Evolutionary conservation across 768 basidiomycete species (phyloP), one percentile per base, ranked within the genome.

Genomic region (Amyloporia xantha): DNA sequence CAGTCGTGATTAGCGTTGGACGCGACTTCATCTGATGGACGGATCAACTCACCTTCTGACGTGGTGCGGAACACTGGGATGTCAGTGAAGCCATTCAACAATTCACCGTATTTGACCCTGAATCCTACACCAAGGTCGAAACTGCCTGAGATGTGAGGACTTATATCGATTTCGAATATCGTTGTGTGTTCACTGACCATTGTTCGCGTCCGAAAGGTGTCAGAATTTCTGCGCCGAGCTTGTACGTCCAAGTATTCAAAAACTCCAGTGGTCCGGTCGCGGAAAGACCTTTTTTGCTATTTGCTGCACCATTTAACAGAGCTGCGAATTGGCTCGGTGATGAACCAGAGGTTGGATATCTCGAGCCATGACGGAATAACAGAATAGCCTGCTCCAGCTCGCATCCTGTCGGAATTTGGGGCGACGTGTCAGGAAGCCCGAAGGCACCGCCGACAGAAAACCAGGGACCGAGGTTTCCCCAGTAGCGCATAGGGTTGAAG

Each of bases 31-130:
- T 19, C 6, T 25, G 11, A 20, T 6, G 10, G 3, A 17, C 3
- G 33, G 28, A 21, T 11, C 12, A 15, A 33, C 53, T 24, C 39
- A 64, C 70, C 69, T 64, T 74, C 65, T 4, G 66, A 68, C 15
- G 71, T 72, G 0, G 71, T 77, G 6, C 76, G 64, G 59, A 75
- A 77, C 11, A 78, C 76, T n/a, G 75, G 76, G 0, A 76, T 59
- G 19, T 68, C 62, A 5, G 50, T 68, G 60, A 67, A 75, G 62
- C 49, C 67, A 54, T 62, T 68, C 12, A 79, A 57, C 11, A 75
- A 60, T 28, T 66, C 62, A 0, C 75, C 77, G 50, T 79, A 79
- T 58, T 74, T 71, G 40, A 72, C 55, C 19, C 75, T 56, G 50
- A 72, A 73, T 1, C 64, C 64, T n/a, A 72, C 70, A 12, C 77